Percentiles rank a stretch among this genome's conserved stretches.
phyloP scores from a whole-genome alignment of 495 filamentous ascomycete genomes.

The Penicillium paradoxum region DNA sequence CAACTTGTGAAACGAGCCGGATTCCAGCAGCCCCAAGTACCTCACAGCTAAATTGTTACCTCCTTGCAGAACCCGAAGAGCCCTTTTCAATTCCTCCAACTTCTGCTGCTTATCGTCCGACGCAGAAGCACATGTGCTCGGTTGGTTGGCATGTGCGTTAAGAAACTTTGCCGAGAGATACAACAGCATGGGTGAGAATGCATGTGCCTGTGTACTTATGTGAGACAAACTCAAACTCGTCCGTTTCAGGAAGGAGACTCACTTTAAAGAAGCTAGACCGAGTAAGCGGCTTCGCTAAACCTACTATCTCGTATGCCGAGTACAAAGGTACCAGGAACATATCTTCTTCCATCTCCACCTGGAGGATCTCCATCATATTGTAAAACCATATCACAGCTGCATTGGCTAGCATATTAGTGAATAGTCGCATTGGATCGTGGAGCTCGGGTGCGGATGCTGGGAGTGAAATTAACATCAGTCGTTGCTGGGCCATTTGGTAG shows the following conservation, averaged over 20 bases:
- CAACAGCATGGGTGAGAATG: constrained; percentile 5
- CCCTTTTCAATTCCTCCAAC: neutral
- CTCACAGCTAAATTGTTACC: constrained; percentile 3
- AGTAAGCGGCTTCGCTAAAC: constrained; percentile 1
- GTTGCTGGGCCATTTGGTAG: constrained; percentile 2
- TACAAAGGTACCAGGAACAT: neutral
- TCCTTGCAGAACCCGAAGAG: neutral
- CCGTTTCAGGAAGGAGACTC: neutral
- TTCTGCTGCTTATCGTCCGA: constrained; percentile 1
- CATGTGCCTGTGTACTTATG: neutral
- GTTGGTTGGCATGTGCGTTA: neutral
- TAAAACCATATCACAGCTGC: constrained; percentile 4
- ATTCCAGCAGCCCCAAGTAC: constrained; percentile 2
- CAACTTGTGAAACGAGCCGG: neutral
- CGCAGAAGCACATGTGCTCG: neutral
- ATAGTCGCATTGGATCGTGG: constrained; percentile 3
- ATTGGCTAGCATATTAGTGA: constrained; percentile 6
- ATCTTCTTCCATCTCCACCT: neutral
- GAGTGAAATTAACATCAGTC: constrained; percentile 2
- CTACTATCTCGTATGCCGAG: constrained; percentile 3
- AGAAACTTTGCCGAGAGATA: constrained; percentile 8
- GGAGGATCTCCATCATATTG: neutral
- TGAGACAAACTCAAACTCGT: neutral
- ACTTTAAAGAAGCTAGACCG: constrained; percentile 4
- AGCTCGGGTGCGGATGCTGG: neutral